These are phyloP conservation scores for Penicillium sp. DNA, from an alignment of 2,329 filamentous ascomycete genomes.

Conservation along the genomic window DNA sequence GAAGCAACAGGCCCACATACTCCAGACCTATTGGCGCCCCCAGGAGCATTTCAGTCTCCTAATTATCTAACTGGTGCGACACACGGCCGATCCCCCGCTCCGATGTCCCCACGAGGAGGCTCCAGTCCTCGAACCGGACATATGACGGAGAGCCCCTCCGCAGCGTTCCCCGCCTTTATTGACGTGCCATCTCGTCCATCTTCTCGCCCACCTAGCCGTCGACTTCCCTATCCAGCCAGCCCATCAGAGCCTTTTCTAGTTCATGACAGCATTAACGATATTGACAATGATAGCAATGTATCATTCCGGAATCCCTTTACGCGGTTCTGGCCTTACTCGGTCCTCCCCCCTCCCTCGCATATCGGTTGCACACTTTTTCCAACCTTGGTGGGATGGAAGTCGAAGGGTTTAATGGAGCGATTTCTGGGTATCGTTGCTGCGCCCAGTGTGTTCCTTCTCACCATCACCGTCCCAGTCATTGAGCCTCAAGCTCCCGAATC, in stretches of 20 bases:
- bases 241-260: conserved; percentile 32
- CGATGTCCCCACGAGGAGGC: conserved; percentile 32
- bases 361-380: conserved; percentile 79
- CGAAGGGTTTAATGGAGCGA: conserved; percentile 84
- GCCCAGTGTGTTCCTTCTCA: conserved; percentile 87
- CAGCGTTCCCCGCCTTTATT: conserved; percentile 69
- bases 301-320: conserved; percentile 45
- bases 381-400: conserved; percentile 76
- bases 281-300: conserved; percentile 41
- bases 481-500: conserved; percentile 64
- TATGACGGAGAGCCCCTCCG: conserved; percentile 43
- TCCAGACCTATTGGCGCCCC: conserved; percentile 46
- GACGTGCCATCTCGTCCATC: conserved; percentile 56
- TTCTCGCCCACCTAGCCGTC: conserved; percentile 57
- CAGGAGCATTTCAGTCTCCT: conserved; percentile 39
- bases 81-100: conserved; percentile 24
- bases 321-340: conserved; percentile 77
- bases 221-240: conserved; percentile 48
- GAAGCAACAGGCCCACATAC: conserved; percentile 27
- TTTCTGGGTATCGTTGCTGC: conserved; percentile 78
- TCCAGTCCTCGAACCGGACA: conserved; percentile 11
- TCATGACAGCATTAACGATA: conserved; percentile 29
- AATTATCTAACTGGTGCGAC: conserved; percentile 33
- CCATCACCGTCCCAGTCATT: conserved; percentile 87
- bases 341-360: conserved; percentile 71